Evolutionary conservation across 2,329 filamentous ascomycete species (phyloP), one percentile per base, ranked within the genome.

Genomic region (Trichophyton mentagrophytes): DNA sequence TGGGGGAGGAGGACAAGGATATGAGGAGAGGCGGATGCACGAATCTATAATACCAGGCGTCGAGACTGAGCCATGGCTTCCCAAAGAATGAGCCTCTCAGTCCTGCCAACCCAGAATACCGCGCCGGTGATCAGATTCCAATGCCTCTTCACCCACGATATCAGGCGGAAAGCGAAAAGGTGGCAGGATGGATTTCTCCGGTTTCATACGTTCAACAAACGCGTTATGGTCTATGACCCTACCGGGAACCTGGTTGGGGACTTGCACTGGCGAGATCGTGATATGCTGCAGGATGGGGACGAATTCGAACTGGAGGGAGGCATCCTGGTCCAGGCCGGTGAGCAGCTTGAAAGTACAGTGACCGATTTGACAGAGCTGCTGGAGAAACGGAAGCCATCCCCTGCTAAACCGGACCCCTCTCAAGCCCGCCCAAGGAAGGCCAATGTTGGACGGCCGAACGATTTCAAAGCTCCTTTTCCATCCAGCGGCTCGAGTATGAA

Each of bases 181-280:
- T 96, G 91, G 91, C 89, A 95, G 69, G 91, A 96, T 85, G 91
- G 92, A 40, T 85, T 85, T 58, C 82, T 96, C 63, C 88, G 87
- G 65, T 95, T 87, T 65, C 91, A 96, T 70, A 87, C 88, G 0
- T 96, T 95, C 81, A 96, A 96, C 76, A 89, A 85, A 69, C 85
- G 89, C 3, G 78, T 93, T 62, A 95, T 96, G 89, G 88, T 95
- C 5, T 92, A 93, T 67, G 90, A 96, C 71, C 85, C 89, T 55
- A 78, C 82, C 1, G 84, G 88, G 0, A 89, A 91, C 70, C 89
- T 86, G 65, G 81, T 96, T 30, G 91, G 90, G 2, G 91, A 96
- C 71, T 83, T 85, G 36, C 89, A 96, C 73, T 93, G 88, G 85
- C 84, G 84, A 49, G 80, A 85, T 53, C 80, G 82, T 59, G 81